Conservation (phyloP, 2,329 filamentous ascomycete species). For the Mycosphaerelloides madeirae region DNA sequence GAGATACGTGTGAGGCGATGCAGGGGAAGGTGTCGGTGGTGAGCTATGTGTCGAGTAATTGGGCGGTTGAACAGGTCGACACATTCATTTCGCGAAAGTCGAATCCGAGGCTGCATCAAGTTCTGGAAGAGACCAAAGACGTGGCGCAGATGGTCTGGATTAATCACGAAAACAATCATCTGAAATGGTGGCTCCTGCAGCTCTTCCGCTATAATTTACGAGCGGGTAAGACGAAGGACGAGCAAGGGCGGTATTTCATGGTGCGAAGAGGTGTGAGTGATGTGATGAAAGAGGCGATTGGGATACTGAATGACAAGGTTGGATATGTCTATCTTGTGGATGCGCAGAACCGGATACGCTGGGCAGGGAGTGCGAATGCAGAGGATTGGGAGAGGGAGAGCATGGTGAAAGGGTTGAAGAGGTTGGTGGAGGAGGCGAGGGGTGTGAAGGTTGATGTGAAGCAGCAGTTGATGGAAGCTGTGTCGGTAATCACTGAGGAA, state of each 20-base stretch:
- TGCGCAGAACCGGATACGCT: conserved; percentile 79
- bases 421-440: conserved; percentile 55
- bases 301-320: conserved; percentile 80
- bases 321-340: conserved; percentile 93
- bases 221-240: conserved; percentile 43
- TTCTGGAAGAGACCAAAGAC: conserved; percentile 52
- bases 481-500: conserved; percentile 12
- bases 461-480: conserved; percentile 14
- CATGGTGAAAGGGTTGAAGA: conserved; percentile 59
- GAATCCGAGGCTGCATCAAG: conserved; percentile 65
- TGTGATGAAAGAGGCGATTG: conserved; percentile 55
- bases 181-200: conserved; percentile 57
- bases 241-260: conserved; percentile 57
- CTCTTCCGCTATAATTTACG: conserved; percentile 49
- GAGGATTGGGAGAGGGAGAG: conserved; percentile 62
- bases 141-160: conserved; percentile 73
- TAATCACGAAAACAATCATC: conserved; percentile 77
- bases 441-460: conserved; percentile 8
- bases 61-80: conserved; percentile 76
- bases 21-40: conserved; percentile 68
- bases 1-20: conserved; percentile 71
- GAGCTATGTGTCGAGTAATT: conserved; percentile 72
- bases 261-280: conserved; percentile 55
- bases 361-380: conserved; percentile 77
- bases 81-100: conserved; percentile 62